These are phyloP conservation scores for Diaporthe eres DNA, from an alignment of 2,329 filamentous ascomycete genomes.

Conservation along the genomic window DNA sequence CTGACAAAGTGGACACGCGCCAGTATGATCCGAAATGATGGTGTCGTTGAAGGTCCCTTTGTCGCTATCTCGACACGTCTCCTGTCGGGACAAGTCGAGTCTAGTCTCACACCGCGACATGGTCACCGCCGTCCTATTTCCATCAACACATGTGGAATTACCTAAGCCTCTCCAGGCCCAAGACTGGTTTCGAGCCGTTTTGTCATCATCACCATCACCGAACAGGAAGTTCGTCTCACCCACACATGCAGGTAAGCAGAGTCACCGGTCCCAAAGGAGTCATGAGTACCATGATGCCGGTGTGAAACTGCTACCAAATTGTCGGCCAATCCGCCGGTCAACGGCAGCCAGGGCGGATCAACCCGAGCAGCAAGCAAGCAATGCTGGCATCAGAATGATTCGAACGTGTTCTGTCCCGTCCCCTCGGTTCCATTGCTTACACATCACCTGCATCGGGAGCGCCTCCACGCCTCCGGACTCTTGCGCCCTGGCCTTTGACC, in stretches of 20 bases:
- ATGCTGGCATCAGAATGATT: constrained; percentile 1
- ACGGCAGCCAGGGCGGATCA: constrained; percentile 14
- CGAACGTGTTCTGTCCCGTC: constrained; percentile 5
- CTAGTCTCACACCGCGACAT: constrained; percentile 38
- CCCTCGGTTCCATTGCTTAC: constrained; percentile 15
- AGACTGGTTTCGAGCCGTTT: constrained; percentile 17
- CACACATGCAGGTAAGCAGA: constrained; percentile 36
- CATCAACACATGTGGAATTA: constrained; percentile 12
- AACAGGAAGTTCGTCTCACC: constrained; percentile 33
- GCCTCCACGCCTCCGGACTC: neutral
- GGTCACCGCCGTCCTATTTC: constrained; percentile 19
- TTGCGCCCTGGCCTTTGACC: neutral
- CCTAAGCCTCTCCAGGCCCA: constrained; percentile 36
- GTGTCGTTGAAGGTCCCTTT: constrained; percentile 15
- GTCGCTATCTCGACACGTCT: neutral
- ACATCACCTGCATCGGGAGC: constrained; percentile 8
- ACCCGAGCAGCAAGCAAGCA: constrained; percentile 1
- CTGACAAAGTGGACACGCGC: constrained; percentile 25
- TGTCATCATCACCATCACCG: constrained; percentile 35
- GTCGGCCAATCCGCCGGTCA: constrained; percentile 33
- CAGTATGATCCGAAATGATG: neutral
- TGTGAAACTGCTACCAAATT: constrained; percentile 4
- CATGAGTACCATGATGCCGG: constrained; percentile 16
- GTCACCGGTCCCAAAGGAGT: constrained; percentile 32
- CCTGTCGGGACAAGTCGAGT: neutral